These are phyloP conservation scores for Xerocomus amazonicus DNA, from an alignment of 1,284 basidiomycete species.

Conservation along the genomic window DNA sequence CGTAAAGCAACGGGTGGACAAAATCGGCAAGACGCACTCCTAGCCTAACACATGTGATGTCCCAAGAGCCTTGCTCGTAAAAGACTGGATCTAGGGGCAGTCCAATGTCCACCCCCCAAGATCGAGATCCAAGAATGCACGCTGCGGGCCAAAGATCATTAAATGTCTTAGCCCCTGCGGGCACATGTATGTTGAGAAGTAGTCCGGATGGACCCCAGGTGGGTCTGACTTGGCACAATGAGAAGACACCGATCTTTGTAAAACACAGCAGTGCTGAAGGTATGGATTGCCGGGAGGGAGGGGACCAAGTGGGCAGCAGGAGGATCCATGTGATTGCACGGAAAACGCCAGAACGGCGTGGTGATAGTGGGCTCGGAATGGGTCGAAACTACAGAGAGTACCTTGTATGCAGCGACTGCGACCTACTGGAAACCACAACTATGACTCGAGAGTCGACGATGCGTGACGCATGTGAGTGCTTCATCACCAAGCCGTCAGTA, in stretches of 20 bases:
- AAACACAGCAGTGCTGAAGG: conserved; percentile 7
- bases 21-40: conserved; percentile 9
- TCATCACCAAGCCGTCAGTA: no score
- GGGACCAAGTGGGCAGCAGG: no score
- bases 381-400: neutral
- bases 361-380: neutral
- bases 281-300: conserved; percentile 11
- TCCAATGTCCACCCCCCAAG: conserved; percentile 10
- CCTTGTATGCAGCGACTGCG: conserved; percentile 10
- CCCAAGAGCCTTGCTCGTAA: conserved; percentile 6
- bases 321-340: conserved; percentile 6
- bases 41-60: conserved; percentile 6
- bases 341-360: conserved; percentile 10
- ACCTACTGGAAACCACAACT: conserved; percentile 8
- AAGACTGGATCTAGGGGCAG: conserved; percentile 4
- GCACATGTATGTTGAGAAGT: conserved; percentile 12
- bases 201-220: conserved; percentile 9
- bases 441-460: conserved; percentile 3
- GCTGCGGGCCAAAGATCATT: conserved; percentile 13
- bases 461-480: conserved; percentile 14
- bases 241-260: conserved; percentile 8
- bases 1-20: conserved; percentile 1
- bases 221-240: conserved; percentile 13
- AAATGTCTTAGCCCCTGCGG: conserved; percentile 7
- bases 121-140: conserved; percentile 16